These are phyloP conservation scores for Sphaerostilbella broomeana DNA, from an alignment of 2,329 filamentous ascomycete species.

Conservation along the genomic window DNA sequence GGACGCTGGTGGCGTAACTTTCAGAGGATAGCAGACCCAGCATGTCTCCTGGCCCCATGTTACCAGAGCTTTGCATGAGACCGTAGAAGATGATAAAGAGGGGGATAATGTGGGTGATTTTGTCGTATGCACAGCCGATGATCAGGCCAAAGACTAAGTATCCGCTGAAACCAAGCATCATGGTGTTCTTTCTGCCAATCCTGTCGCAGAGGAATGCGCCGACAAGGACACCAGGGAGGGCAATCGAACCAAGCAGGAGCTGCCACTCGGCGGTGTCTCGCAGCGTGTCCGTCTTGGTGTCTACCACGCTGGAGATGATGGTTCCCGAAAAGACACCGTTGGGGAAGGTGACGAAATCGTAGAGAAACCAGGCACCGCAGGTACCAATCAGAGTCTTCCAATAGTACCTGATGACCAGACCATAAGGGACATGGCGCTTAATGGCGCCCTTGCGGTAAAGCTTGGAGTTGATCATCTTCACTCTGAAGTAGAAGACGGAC, in stretches of 20 bases:
- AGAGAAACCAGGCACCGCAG: slow-evolving; percentile 50
- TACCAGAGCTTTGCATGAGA: slow-evolving; percentile 42
- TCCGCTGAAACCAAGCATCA: slow-evolving; percentile 44
- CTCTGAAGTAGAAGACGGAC: slow-evolving; percentile 49
- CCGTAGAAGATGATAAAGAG: slow-evolving; percentile 48
- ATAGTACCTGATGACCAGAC: slow-evolving; percentile 44
- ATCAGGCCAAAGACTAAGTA: slow-evolving; percentile 46
- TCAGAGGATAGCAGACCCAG: slow-evolving; percentile 45
- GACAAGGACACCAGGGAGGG: slow-evolving; percentile 43
- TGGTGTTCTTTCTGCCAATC: slow-evolving; percentile 42
- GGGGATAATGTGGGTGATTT: slow-evolving; percentile 41
- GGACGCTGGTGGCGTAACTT: slow-evolving; percentile 44
- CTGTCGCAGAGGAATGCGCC: slow-evolving; percentile 42
- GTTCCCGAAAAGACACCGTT: slow-evolving; percentile 41
- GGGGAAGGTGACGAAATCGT: slow-evolving; percentile 42
- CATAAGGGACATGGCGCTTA: slow-evolving; percentile 44
- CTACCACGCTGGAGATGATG: slow-evolving; percentile 34
- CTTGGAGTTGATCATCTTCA: slow-evolving; percentile 46
- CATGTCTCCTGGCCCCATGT: slow-evolving; percentile 45
- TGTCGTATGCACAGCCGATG: slow-evolving; percentile 42
- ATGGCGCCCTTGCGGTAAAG: slow-evolving; percentile 48
- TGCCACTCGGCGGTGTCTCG: slow-evolving; percentile 41
- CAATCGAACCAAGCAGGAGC: slow-evolving; percentile 37
- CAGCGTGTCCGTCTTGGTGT: slow-evolving; percentile 29
- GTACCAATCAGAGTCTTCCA: slow-evolving; percentile 49